These are phyloP conservation scores for Suillus subaureus DNA, from an alignment of 768 basidiomycete species.

Conservation along the genomic window DNA sequence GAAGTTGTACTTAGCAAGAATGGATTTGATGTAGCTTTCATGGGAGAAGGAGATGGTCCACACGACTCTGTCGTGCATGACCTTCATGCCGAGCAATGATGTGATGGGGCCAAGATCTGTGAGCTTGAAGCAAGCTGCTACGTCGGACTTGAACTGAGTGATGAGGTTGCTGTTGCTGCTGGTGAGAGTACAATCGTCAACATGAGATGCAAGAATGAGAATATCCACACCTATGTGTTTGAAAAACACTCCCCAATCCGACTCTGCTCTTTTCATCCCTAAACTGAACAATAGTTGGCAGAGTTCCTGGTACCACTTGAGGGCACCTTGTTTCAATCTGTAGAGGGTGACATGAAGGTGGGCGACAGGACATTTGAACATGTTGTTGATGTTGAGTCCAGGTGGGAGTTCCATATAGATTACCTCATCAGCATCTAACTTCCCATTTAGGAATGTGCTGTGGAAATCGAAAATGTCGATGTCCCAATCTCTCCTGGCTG, in stretches of 20 bases:
- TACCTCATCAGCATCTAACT: neutral
- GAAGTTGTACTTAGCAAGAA: too few species aligned
- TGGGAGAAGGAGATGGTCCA: too few species aligned
- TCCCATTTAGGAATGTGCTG: neutral
- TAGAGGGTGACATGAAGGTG: too few species aligned
- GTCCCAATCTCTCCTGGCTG: fast-evolving
- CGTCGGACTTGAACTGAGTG: neutral
- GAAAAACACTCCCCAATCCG: conserved; percentile 7
- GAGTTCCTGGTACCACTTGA: conserved; percentile 7
- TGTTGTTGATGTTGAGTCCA: neutral
- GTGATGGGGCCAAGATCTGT: neutral
- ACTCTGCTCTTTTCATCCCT: neutral
- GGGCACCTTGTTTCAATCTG: too few species aligned
- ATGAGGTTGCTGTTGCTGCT: neutral
- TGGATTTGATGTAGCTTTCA: too few species aligned
- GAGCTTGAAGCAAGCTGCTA: neutral
- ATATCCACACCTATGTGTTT: neutral
- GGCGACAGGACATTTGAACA: too few species aligned
- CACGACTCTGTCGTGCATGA: too few species aligned
- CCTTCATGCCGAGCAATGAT: neutral
- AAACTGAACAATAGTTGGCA: neutral
- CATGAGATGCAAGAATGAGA: conserved; percentile 1
- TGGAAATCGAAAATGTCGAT: neutral
- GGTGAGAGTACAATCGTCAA: conserved; percentile 8
- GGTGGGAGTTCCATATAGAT: conserved; percentile 18